Conservation (phyloP, 108 stramenopile genomes). For the Cylindrotheca closterium region DNA sequence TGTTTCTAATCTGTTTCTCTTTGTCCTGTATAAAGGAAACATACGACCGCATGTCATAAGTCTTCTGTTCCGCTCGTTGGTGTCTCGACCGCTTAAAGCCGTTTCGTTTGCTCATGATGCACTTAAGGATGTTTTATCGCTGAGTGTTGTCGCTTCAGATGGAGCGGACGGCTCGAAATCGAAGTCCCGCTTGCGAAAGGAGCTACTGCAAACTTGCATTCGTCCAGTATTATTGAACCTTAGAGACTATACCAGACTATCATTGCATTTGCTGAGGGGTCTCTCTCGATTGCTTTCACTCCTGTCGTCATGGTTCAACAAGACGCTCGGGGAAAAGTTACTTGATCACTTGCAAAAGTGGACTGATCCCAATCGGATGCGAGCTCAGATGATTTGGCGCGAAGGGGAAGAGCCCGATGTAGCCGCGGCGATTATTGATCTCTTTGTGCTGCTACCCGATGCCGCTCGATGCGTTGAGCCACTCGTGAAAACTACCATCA, state of each 20-base stretch:
- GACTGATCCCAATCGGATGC: slow-evolving; percentile 67
- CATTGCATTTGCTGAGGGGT: slow-evolving; percentile 66
- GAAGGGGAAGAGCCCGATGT: slow-evolving; percentile 74
- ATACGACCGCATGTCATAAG: slow-evolving; percentile 82
- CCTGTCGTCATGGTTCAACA: slow-evolving; percentile 85
- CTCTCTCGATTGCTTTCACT: slow-evolving; percentile 68
- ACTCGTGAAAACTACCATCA: slow-evolving; percentile 71
- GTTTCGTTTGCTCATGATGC: slow-evolving; percentile 68
- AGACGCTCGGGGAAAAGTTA: slow-evolving; percentile 81
- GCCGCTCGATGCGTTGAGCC: slow-evolving; percentile 83
- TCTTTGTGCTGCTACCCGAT: slow-evolving; percentile 72
- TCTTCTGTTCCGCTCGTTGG: slow-evolving; percentile 78
- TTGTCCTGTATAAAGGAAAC: slow-evolving; percentile 45
- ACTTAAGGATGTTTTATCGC: slow-evolving; percentile 58
- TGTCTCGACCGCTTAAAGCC: slow-evolving; percentile 52
- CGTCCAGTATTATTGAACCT: slow-evolving; percentile 78
- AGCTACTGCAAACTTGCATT: slow-evolving; percentile 85
- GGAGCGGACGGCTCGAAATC: slow-evolving; percentile 38
- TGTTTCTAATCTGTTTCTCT: neutral
- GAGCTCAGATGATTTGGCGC: slow-evolving; percentile 58
- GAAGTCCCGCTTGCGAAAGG: slow-evolving; percentile 70
- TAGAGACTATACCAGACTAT: slow-evolving; percentile 72
- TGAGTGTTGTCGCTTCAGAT: slow-evolving; percentile 38
- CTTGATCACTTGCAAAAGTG: slow-evolving; percentile 83
- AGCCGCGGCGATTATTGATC: slow-evolving; percentile 70